Percentiles rank a stretch among this genome's conserved stretches.
These are phyloP conservation scores for Sugiyamaella valdiviana DNA, from an alignment of 805 yeast species.

Conservation along the genomic window DNA sequence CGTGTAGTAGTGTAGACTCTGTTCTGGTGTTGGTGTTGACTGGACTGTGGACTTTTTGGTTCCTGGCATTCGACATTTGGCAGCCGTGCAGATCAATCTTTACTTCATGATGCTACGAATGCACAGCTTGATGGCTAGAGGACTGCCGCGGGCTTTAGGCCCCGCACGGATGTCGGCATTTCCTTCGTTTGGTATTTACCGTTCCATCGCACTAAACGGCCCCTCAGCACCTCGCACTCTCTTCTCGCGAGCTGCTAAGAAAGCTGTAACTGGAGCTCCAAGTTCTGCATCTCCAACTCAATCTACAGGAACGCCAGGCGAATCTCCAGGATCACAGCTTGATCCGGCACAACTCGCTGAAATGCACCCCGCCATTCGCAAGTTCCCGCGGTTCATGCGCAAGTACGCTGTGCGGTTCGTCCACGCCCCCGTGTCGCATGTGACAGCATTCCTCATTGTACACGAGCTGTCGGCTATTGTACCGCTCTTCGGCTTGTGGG, in stretches of 20 bases:
- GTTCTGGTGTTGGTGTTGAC: too few relatives aligned
- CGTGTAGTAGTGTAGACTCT: too few relatives aligned
- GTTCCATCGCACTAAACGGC: background rate
- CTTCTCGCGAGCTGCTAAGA: constrained; percentile 26
- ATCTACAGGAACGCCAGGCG: background rate
- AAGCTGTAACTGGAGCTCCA: constrained; percentile 10
- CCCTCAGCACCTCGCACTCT: constrained; percentile 2
- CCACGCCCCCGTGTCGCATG: constrained; percentile 53
- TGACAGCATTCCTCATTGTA: constrained; percentile 57
- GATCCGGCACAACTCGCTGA: background rate
- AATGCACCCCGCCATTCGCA: constrained; percentile 29
- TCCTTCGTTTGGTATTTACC: too few relatives aligned
- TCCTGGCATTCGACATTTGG: too few relatives aligned
- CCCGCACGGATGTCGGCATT: too few relatives aligned
- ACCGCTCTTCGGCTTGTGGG: constrained; percentile 68
- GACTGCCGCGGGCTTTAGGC: too few relatives aligned
- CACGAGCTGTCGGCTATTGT: constrained; percentile 73
- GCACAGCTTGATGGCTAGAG: too few relatives aligned
- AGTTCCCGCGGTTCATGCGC: constrained; percentile 46
- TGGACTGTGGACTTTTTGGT: too few relatives aligned
- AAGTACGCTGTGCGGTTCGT: constrained; percentile 47
- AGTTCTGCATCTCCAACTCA: background rate
- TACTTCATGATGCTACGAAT: too few relatives aligned
- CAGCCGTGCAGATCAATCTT: too few relatives aligned
- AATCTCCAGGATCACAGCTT: background rate